Conservation (phyloP, 768 basidiomycete species). For the Pleurotus platypus region DNA sequence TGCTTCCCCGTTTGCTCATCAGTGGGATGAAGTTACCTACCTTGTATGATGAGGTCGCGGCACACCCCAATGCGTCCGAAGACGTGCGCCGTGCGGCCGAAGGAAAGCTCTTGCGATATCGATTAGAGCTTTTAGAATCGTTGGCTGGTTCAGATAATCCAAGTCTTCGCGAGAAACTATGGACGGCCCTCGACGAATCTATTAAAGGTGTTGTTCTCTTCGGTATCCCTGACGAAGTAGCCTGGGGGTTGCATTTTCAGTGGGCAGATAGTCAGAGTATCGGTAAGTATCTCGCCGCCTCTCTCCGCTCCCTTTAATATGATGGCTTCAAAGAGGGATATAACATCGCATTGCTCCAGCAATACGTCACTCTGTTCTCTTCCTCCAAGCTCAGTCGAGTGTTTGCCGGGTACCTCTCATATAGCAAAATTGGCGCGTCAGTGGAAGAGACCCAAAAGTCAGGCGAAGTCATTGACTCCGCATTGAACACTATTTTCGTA, state of each 20-base stretch:
- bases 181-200: conserved; percentile 67
- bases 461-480: conserved; percentile 34
- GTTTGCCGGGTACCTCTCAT: conserved; percentile 66
- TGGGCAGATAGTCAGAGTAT: conserved; percentile 63
- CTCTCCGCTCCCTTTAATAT: background rate
- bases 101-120: conserved; percentile 66
- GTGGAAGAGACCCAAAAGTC: too few species aligned
- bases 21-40: conserved; percentile 48
- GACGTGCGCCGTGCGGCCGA: conserved; percentile 77
- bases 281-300: conserved; percentile 36
- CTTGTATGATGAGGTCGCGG: conserved; percentile 76
- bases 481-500: conserved; percentile 62
- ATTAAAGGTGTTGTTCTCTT: conserved; percentile 76
- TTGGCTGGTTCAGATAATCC: conserved; percentile 41
- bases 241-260: conserved; percentile 81
- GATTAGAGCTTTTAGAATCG: conserved; percentile 56
- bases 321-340: conserved; percentile 51
- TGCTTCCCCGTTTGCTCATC: too few species aligned
- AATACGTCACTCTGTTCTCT: conserved; percentile 68
- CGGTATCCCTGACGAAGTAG: conserved; percentile 70
- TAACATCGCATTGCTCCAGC: conserved; percentile 48
- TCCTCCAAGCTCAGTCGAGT: conserved; percentile 49
- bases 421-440: conserved; percentile 44
- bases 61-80: conserved; percentile 77
- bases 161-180: conserved; percentile 40